These are phyloP conservation scores for Leishmania major DNA, from an alignment of 208 protist species.

Conservation along the genomic window DNA sequence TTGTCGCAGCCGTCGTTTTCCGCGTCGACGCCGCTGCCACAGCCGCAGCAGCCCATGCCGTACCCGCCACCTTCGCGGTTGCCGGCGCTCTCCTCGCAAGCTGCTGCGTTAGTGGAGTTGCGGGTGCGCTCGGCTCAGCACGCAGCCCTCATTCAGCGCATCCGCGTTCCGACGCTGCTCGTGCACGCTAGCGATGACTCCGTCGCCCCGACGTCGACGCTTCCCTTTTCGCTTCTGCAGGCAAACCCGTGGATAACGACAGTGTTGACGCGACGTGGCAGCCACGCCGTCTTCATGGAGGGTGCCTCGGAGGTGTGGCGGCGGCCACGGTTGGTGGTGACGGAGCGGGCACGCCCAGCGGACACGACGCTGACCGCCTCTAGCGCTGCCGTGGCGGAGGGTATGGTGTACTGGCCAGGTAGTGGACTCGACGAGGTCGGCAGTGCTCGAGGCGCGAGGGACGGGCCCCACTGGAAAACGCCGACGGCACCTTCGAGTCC, in stretches of 20 bases:
- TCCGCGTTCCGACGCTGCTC: conserved; percentile 42
- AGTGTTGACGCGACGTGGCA: conserved; percentile 56
- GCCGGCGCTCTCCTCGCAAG: conserved; percentile 15
- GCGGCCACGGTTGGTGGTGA: conserved; percentile 21
- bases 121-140: conserved; percentile 34
- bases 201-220: conserved; percentile 34
- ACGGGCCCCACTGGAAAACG: neutral
- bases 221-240: conserved; percentile 39
- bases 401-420: neutral
- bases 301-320: conserved; percentile 21
- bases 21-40: neutral
- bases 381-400: neutral
- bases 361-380: neutral
- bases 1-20: neutral
- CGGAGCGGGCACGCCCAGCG: neutral
- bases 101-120: conserved; percentile 38
- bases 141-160: conserved; percentile 36
- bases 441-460: neutral
- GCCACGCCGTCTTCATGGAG: conserved; percentile 49
- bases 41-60: conserved; percentile 17
- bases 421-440: neutral
- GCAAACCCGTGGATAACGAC: conserved; percentile 37
- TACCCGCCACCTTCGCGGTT: conserved; percentile 8
- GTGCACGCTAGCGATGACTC: conserved; percentile 48
- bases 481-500: neutral